A percentile compares a stretch with the other conserved stretches of the same genome.
Evolutionary conservation across 345 rosid species (phyloP).

Genomic region (Rhizophora apiculata): DNA sequence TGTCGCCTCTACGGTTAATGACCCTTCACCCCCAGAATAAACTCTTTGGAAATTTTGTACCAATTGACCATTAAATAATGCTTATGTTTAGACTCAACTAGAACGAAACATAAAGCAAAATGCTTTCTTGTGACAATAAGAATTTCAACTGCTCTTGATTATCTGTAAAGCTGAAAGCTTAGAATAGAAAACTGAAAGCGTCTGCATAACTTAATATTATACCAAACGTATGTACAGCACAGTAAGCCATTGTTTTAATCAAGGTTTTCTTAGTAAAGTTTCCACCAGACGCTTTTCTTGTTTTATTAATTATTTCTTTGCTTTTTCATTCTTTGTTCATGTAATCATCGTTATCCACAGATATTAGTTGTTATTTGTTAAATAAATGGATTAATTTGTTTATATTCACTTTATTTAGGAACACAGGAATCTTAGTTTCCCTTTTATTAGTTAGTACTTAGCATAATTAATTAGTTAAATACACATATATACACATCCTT

Average conservation of each 20-base stretch:
- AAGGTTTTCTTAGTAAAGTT: conserved; percentile 9
- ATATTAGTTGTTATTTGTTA: background rate
- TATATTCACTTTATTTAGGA: background rate
- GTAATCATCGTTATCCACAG: background rate
- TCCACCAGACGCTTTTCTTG: conserved; percentile 13
- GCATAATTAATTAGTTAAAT: no score
- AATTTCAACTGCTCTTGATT: conserved; percentile 21
- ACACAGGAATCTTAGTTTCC: background rate
- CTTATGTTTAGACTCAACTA: background rate
- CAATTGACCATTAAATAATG: background rate
- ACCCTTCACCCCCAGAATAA: background rate
- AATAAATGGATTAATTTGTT: background rate
- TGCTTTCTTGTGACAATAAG: conserved; percentile 22
- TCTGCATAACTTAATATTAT: conserved; percentile 7
- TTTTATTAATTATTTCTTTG: conserved; percentile 4
- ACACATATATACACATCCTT: no score
- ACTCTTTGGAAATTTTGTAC: background rate
- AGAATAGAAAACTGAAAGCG: conserved; percentile 3
- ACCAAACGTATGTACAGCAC: conserved; percentile 7
- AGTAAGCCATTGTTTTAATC: conserved; percentile 26
- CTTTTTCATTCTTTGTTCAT: background rate
- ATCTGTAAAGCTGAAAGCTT: conserved; percentile 24
- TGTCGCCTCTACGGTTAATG: conserved; percentile 3
- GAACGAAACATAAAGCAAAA: conserved; percentile 1
- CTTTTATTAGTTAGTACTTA: no score